Base-by-base conservation (phyloP, 371 early-diverging fungal genomes). In the Rhizomucor miehei region DNA sequence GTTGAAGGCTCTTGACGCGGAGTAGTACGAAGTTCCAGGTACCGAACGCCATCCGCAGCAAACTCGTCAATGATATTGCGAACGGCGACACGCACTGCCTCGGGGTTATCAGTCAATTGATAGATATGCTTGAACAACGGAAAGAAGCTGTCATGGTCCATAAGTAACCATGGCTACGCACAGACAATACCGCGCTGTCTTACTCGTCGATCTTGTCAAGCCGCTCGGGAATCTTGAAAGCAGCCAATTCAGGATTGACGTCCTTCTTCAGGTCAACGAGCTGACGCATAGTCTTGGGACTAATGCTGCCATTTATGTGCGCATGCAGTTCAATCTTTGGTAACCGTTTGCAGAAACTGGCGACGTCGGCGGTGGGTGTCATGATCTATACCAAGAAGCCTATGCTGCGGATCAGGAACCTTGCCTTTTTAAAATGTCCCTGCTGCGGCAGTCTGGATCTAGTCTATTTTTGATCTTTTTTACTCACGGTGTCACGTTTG, bases 281-380 rank as follows among this genome's bases (percentile, higher is more conserved):
- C 12, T 65, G 51, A 20, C 56, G 57, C 69, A 85, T 66, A 2
- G 78, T 76, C 17, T 58, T 64, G 21, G 71, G 66, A 47, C 77
- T 77, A 23, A 83, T 52, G 17, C 76, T 75, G 24, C 86, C 86
- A 57, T 85, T 85, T 8, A 83, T 59, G 57, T 85, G 86, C 36
- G 86, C 86, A 65, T 85, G 86, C 4, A 83, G 74, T 45, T 85
- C 86, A 20, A 81, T 51, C 51, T 84, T 84, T 12, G 80, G 81
- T n/a, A 84, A 63, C 38, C 57, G 43, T 9, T 51, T 48, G 45
- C 76, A 77, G 51, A 75, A 80, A 11, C 69, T 48, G 35, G 20
- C 11, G 16, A 57, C 44, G 21, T 53, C 53, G n/a, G 17, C 25
- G 40, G 39, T 41, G 29, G 29, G 29, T 29, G 29, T 29, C 29